Evolutionary conservation across 805 yeast species (phyloP), one percentile per base, ranked within the genome.

Genomic region (Ogataea haglerorum): DNA sequence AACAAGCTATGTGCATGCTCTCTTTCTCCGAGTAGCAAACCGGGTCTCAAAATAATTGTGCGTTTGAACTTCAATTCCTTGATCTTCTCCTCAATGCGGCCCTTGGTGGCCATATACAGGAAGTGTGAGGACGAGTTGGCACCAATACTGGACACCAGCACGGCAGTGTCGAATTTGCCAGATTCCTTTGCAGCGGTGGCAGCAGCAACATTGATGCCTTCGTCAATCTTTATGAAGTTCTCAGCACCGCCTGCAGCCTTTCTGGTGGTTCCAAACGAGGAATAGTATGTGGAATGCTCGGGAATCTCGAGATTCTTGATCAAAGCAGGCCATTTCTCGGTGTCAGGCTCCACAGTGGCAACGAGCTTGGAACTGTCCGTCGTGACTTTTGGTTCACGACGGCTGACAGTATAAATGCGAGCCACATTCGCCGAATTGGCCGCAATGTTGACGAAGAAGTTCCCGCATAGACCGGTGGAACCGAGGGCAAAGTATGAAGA

Each of bases 391-490:
- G 71, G 71, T 21, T 55, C 66, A 38, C 77, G 68, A 55, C 93
- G 73, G 3, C 78, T 60, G 3, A 85, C 47, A 4, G 87, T 70
- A 26, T 62, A 62, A 5, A 82, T 57, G 15, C 67, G 61, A 2
- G 60, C 40, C 28, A 73, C 67, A 3, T 61, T 52, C 1, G 64
- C 43, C 3, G 74, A 60, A 8, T 54, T 46, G 27, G 61, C 60
- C 5, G 76, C 75, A 18, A 61, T 61, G 39, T 68, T 71, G 39
- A 85, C 56, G 44, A 85, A 71, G 17, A 66, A 70, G 17, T 68
- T 51, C 7, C 95, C 96, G 41, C 83, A 81, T 15, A 86, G 64
- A 2, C 96, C 96, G 1, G 95, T 87, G 21, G 89, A 73, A 2
- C 96, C 96, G 31, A 85, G 60, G 12, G 72, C 53, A 31, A 74